Evolutionary conservation across 1,284 basidiomycete species (phyloP).

Genomic region (Somion occarium): DNA sequence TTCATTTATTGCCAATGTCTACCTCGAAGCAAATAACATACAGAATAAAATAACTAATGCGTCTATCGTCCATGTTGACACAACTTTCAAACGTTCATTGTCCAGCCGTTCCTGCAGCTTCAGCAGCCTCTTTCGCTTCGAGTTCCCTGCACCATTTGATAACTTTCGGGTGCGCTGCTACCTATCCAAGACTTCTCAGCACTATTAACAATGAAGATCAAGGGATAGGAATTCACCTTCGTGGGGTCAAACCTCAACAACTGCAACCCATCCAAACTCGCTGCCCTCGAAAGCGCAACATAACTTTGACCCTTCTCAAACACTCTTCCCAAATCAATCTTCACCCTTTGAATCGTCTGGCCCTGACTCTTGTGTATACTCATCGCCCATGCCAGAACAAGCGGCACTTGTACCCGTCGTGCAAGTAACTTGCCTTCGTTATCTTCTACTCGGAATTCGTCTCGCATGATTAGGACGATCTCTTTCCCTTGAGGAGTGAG

Average conservation of each 20-base stretch:
- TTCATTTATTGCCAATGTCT: too few relatives aligned
- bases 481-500: slow-evolving; percentile 57
- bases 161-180: slow-evolving; percentile 69
- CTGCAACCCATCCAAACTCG: slow-evolving; percentile 86
- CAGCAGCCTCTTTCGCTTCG: slow-evolving; percentile 23
- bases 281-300: slow-evolving; percentile 94
- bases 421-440: slow-evolving; percentile 34
- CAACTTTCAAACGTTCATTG: too few relatives aligned
- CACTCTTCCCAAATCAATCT: slow-evolving; percentile 73
- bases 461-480: slow-evolving; percentile 45
- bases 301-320: slow-evolving; percentile 97
- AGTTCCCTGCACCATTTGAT: slow-evolving; percentile 63
- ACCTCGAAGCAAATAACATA: background rate
- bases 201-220: background rate
- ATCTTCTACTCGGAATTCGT: slow-evolving; percentile 43
- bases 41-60: background rate
- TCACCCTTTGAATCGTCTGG: slow-evolving; percentile 84
- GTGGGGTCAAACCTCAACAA: slow-evolving; percentile 80
- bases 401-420: slow-evolving; percentile 61
- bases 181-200: slow-evolving; percentile 31
- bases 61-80: too few relatives aligned
- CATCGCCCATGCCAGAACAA: slow-evolving; percentile 92
- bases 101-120: too few relatives aligned
- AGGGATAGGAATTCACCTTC: slow-evolving; percentile 45
- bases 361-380: slow-evolving; percentile 95